These are phyloP conservation scores for Neolentinus lepideus DNA, from an alignment of 1,284 basidiomycete genomes.

Conservation along the genomic window DNA sequence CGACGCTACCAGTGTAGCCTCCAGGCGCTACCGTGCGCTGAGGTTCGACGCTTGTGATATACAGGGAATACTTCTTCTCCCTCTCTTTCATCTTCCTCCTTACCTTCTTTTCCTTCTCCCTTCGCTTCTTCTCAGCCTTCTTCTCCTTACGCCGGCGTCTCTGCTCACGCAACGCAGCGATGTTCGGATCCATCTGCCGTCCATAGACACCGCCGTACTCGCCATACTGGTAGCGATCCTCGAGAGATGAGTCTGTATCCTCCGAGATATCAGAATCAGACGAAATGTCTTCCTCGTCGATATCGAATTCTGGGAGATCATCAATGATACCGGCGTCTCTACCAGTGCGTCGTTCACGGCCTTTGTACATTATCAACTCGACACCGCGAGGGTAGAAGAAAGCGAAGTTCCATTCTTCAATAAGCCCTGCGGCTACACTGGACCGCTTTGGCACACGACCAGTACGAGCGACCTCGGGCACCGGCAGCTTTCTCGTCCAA, in stretches of 20 bases:
- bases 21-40: conserved; percentile 8
- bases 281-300: conserved; percentile 26
- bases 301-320: conserved; percentile 39
- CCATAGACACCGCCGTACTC: conserved; percentile 30
- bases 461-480: conserved; percentile 38
- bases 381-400: conserved; percentile 68
- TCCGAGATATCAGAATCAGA: conserved; percentile 20
- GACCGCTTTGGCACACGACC: conserved; percentile 49
- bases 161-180: conserved; percentile 37
- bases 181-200: conserved; percentile 21
- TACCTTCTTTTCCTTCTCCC: conserved; percentile 54
- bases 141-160: conserved; percentile 42
- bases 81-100: conserved; percentile 49
- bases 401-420: conserved; percentile 69
- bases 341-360: conserved; percentile 66
- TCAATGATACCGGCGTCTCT: conserved; percentile 45
- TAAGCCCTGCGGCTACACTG: conserved; percentile 53
- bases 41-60: conserved; percentile 43
- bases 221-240: conserved; percentile 27
- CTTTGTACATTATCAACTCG: conserved; percentile 70
- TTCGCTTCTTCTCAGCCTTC: conserved; percentile 49
- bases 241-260: conserved; percentile 30
- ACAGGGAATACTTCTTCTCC: conserved; percentile 55
- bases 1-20: not conserved
- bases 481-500: conserved; percentile 66